phyloP scores from a whole-genome alignment of 139 green algal species.

The Tetradesmus obliquus region DNA sequence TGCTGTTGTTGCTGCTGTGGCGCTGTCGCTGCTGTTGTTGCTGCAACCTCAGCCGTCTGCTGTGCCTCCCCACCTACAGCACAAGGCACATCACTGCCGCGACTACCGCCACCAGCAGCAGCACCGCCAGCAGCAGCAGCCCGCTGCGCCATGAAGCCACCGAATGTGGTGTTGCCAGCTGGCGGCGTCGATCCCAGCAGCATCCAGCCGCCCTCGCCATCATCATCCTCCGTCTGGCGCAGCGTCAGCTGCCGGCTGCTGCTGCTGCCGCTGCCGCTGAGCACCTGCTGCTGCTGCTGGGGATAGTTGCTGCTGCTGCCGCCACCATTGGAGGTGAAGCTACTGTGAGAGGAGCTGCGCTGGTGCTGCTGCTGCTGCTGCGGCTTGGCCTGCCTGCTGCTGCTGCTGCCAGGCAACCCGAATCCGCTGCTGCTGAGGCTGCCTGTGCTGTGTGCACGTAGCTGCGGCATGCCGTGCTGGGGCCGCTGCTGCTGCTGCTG shows the following conservation, averaged over 20 bases:
- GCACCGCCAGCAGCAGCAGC: background rate
- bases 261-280: constrained; percentile 24
- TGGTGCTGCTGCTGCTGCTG: constrained; percentile 30
- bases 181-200: constrained; percentile 21
- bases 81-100: background rate
- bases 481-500: constrained; percentile 6
- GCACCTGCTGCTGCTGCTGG: constrained; percentile 25
- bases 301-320: background rate
- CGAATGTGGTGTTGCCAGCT: background rate
- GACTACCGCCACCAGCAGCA: background rate
- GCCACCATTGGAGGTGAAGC: background rate
- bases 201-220: constrained; percentile 29
- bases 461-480: background rate
- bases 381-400: background rate
- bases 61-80: background rate
- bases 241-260: constrained; percentile 16
- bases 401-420: constrained; percentile 11
- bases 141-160: no score
- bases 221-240: constrained; percentile 18
- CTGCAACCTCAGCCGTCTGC: background rate
- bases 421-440: background rate
- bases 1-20: background rate
- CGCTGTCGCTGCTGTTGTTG: background rate
- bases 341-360: background rate
- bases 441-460: background rate